Base-by-base conservation (phyloP, 1,139 yeast genomes). In the Candida labiduridarum region DNA sequence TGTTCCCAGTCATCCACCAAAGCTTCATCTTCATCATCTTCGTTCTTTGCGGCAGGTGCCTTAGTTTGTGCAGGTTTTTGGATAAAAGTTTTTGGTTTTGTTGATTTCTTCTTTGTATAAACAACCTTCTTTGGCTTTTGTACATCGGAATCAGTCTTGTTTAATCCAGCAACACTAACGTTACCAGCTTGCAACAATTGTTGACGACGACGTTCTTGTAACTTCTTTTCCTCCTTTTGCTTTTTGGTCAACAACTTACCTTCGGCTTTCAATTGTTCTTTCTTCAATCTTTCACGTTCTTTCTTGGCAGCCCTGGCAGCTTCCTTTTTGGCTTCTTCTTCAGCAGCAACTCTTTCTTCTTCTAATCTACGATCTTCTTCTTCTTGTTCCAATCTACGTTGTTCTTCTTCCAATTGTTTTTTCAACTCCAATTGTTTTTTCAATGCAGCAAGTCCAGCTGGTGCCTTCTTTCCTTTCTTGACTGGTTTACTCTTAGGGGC, bases 231-330 rank as follows among this genome's bases (percentile, higher is more conserved):
- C 70, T 92, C 97, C 71, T 89, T 90, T 76, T 94, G 99, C 67
- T 92, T 94, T 76, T 89, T 94, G 53, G 97, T 89, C 66, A 88
- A 71, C 51, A 83, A 79, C 62, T 87, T 94, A 63, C 99, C 99
- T 70, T 92, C 97, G 25, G 97, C 96, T 73, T 89, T 89, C 68
- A 87, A 76, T 69, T 84, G 87, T 62, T 87, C 94, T 61, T 79
- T 84, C 76, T 87, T 82, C 64, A 85, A 83, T 71, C 83, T 89
- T 63, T 87, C 95, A 64, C 86, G 94, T 64, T 89, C 96, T 68
- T 84, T 90, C 74, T 85, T 89, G 43, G 80, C 81, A 53, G 82
- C 86, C 66, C 78, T 80, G 49, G 86, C 89, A 59, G 84, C 94
- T 68, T 89, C 96, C 59, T 77, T 76, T 45, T 71, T 80, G 22